Conservation (phyloP, 202 grass and related monocot genomes). For the Miscanthus sacchariflorus region DNA sequence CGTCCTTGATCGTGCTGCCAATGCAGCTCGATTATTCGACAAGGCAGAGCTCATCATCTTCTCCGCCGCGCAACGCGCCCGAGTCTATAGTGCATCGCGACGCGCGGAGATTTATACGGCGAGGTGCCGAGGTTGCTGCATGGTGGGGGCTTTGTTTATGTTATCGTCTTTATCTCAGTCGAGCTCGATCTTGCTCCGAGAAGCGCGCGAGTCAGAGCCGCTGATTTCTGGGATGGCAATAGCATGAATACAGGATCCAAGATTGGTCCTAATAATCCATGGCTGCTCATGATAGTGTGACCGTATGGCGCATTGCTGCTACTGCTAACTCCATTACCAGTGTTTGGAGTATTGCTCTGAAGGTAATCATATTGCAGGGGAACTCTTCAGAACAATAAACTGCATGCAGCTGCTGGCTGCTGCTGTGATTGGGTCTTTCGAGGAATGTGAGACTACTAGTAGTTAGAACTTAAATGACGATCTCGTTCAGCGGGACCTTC, state of each 20-base stretch:
- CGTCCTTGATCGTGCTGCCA: not conserved
- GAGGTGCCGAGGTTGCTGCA: not conserved
- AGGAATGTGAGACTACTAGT: too few relatives aligned
- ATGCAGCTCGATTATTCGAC: not conserved
- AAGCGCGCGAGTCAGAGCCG: constrained; percentile 29
- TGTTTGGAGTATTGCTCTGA: constrained; percentile 30
- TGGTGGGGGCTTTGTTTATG: constrained; percentile 17
- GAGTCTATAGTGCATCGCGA: not conserved
- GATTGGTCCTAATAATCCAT: constrained; percentile 4
- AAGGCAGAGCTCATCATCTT: constrained; percentile 10
- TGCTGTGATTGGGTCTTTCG: not conserved
- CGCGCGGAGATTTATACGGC: constrained; percentile 42
- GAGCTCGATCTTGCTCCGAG: constrained; percentile 43
- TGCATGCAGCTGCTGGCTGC: not conserved
- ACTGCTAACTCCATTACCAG: not conserved
- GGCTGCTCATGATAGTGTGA: not conserved
- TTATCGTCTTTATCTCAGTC: constrained; percentile 9
- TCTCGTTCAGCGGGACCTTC: not conserved
- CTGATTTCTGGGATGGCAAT: not conserved
- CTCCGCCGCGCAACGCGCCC: not conserved
- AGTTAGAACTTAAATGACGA: not conserved
- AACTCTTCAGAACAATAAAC: not conserved
- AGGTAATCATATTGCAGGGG: constrained; percentile 16
- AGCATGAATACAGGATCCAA: constrained; percentile 11
- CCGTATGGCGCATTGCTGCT: not conserved